Evolutionary conservation across 2,329 filamentous ascomycete genomes (phyloP).

Genomic region (Beauveria varroae): DNA sequence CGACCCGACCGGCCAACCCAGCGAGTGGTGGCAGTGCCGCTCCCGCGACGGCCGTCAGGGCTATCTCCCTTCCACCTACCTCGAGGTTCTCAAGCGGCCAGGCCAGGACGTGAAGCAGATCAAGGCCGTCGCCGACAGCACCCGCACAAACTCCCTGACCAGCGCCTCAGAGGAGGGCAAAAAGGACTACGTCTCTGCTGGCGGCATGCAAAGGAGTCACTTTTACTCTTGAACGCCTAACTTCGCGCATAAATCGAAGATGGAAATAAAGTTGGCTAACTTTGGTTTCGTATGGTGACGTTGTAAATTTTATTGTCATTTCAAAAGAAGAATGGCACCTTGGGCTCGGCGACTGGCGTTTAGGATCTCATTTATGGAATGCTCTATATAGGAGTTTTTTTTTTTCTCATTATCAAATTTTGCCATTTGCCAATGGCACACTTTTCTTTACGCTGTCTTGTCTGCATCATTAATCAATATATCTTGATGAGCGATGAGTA

Average conservation of each 20-base stretch:
- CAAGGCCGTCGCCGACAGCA: constrained; percentile 40
- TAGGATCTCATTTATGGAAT: neutral
- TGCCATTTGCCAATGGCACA: neutral
- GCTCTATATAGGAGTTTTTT: neutral
- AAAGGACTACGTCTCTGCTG: constrained; percentile 44
- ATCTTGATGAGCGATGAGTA: neutral
- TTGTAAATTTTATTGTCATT: neutral
- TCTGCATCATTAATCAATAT: neutral
- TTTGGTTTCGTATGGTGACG: neutral
- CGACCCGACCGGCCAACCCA: constrained; percentile 84
- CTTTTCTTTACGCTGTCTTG: neutral
- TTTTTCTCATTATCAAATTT: neutral
- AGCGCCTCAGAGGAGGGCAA: constrained; percentile 37
- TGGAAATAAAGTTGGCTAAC: neutral
- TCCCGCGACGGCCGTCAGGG: constrained; percentile 84
- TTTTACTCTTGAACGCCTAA: constrained; percentile 42
- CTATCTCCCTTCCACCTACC: constrained; percentile 84
- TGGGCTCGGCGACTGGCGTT: constrained; percentile 7
- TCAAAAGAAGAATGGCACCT: neutral
- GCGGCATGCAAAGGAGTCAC: constrained; percentile 51
- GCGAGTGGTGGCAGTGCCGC: constrained; percentile 96
- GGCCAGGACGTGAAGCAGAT: constrained; percentile 44
- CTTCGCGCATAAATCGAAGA: neutral
- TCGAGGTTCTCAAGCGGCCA: constrained; percentile 62
- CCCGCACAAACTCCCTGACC: constrained; percentile 43